Evolutionary conservation across 2,329 filamentous ascomycete genomes (phyloP).

Genomic region (Paraphaeosphaeria minitans): DNA sequence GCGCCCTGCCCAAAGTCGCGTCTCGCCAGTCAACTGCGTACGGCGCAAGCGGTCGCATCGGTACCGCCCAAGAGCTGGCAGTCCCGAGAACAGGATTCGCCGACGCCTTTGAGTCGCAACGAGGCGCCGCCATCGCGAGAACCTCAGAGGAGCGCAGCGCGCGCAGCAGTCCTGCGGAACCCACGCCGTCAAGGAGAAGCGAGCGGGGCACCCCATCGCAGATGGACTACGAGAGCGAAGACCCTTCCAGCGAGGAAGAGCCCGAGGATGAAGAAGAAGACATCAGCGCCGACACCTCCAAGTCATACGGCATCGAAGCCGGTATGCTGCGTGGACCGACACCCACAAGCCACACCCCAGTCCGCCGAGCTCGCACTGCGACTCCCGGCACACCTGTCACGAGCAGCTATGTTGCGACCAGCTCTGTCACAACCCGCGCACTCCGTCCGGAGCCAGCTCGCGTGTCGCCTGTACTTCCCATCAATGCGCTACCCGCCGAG

Average conservation of each 20-base stretch:
- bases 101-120: slow-evolving; percentile 39
- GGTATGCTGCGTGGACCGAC: slow-evolving; percentile 31
- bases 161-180: slow-evolving; percentile 13
- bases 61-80: slow-evolving; percentile 35
- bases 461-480: neutral
- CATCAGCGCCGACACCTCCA: slow-evolving; percentile 34
- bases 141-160: slow-evolving; percentile 25
- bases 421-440: neutral
- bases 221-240: slow-evolving; percentile 29
- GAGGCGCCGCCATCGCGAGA: slow-evolving; percentile 32
- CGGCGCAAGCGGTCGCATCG: slow-evolving; percentile 41
- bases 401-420: neutral
- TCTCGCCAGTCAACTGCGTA: slow-evolving; percentile 44
- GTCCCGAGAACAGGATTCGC: slow-evolving; percentile 36
- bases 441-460: neutral
- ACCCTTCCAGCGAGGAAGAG: slow-evolving; percentile 14
- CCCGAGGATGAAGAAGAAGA: slow-evolving; percentile 4
- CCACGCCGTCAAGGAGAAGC: slow-evolving; percentile 17
- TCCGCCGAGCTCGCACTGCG: neutral
- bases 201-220: slow-evolving; percentile 15
- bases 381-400: neutral
- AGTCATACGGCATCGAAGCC: slow-evolving; percentile 43
- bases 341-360: neutral
- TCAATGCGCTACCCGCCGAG: neutral
- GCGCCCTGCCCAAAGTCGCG: slow-evolving; percentile 37